Evolutionary conservation across 164 flowering plant genomes (phyloP).

Genomic region (Piper betle): DNA sequence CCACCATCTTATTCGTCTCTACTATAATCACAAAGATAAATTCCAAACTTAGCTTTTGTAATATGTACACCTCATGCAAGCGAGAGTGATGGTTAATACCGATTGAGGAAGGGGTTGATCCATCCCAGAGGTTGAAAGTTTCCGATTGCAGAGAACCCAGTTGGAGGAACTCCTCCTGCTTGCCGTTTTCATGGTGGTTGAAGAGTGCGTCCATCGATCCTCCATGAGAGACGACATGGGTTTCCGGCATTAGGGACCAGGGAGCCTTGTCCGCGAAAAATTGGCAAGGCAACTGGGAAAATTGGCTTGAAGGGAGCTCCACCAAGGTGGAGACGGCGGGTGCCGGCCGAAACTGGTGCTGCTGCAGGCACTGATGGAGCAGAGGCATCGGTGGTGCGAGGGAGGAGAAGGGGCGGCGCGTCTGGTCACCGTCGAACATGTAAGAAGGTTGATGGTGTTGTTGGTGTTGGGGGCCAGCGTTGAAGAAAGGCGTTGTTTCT

Average conservation of each 20-base stretch:
- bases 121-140: neutral
- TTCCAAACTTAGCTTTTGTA: neutral
- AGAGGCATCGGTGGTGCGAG: conserved; percentile 5
- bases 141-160: neutral
- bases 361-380: conserved; percentile 7
- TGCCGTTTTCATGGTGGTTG: neutral
- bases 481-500: conserved; percentile 3
- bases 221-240: neutral
- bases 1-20: conserved; percentile 19
- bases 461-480: conserved; percentile 4
- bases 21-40: neutral
- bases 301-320: conserved; percentile 21
- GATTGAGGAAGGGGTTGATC: neutral
- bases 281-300: neutral
- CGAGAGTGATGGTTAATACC: no score
- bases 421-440: conserved; percentile 2
- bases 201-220: neutral
- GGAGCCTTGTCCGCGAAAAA: neutral
- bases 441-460: conserved; percentile 4
- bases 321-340: conserved; percentile 9
- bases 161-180: neutral
- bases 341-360: neutral
- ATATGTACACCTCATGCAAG: no score
- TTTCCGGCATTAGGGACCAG: neutral
- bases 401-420: conserved; percentile 2